These are phyloP conservation scores for Populus trichocarpa DNA, from an alignment of 441 rosid species.

Conservation along the genomic window DNA sequence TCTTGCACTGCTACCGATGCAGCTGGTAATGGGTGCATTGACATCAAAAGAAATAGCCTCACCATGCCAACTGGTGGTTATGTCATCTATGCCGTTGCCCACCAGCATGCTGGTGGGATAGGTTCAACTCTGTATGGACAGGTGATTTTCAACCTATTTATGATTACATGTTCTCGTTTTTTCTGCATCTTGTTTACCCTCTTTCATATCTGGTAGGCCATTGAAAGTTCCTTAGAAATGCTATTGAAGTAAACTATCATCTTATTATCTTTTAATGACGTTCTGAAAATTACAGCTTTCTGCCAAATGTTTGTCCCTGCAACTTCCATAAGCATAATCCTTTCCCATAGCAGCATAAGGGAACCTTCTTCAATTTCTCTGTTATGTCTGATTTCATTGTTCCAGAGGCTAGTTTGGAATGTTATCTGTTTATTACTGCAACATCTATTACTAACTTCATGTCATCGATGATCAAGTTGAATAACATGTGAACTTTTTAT, in stretches of 20 bases:
- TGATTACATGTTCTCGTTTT: background rate
- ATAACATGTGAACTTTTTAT: too few relatives aligned
- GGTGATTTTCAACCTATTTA: constrained; percentile 33
- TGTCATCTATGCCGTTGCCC: constrained; percentile 73
- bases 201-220: background rate
- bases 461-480: background rate
- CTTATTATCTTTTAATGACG: background rate
- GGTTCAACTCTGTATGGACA: constrained; percentile 71
- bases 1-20: constrained; percentile 31
- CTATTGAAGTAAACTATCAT: background rate
- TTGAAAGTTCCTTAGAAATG: background rate
- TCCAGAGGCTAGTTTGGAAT: background rate
- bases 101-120: constrained; percentile 70
- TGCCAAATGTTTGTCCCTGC: background rate
- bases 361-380: too few relatives aligned
- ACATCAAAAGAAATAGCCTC: constrained; percentile 48
- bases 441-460: background rate
- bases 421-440: background rate
- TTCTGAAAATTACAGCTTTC: background rate
- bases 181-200: background rate
- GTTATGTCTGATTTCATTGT: too few relatives aligned
- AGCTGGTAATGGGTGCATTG: constrained; percentile 32
- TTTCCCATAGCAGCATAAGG: background rate
- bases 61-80: constrained; percentile 65
- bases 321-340: background rate